Evolutionary conservation across 2,329 filamentous ascomycete genomes (phyloP), one percentile per base, ranked within the genome.

Genomic region (Cladophialophora carrionii): DNA sequence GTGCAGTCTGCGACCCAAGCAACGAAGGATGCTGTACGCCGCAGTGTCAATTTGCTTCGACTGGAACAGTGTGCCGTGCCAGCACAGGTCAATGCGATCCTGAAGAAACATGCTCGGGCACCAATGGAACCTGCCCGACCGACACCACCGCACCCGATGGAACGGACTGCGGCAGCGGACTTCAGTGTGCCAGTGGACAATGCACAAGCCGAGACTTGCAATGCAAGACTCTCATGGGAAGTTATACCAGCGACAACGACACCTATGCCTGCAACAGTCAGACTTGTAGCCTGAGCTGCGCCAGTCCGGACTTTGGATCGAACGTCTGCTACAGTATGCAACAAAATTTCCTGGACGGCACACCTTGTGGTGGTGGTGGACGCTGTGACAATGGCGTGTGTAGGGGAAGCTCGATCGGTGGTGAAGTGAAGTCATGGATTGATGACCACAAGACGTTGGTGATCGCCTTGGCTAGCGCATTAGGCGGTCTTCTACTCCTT

Each of bases 321-420:
- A 85, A 85, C 64, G 82, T 84, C 7, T 96, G 92, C 77, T 88
- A 90, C 66, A 84, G 85, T 24, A 85, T 96, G 79, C 88, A 91
- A 75, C 92, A 97, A 75, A 95, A 96, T 78, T 98, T 96, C 78
- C 82, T 98, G 32, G 95, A 99, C 74, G 95, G 95, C 20, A 98
- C 95, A 0, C 80, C 85, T 1, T 99, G 95, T 75, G 84, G 87
- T 59, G 90, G 89, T 20, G 91, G 91, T 61, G 95, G 95, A 6
- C 83, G 81, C 63, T 99, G 95, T 77, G 75, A 77, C 58, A 94
- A 93, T 72, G 95, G 95, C 51, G 80, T 83, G 71, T 99, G 95
- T 78, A 77, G 84, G 72, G 93, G 91, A 67, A 81, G 86, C 41
- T 88, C 85, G 31, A 84, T 90, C 1, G 83, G 83, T 71, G 88